phyloP scores from a whole-genome alignment of 768 basidiomycete species.

The Termitomyces sp. region DNA sequence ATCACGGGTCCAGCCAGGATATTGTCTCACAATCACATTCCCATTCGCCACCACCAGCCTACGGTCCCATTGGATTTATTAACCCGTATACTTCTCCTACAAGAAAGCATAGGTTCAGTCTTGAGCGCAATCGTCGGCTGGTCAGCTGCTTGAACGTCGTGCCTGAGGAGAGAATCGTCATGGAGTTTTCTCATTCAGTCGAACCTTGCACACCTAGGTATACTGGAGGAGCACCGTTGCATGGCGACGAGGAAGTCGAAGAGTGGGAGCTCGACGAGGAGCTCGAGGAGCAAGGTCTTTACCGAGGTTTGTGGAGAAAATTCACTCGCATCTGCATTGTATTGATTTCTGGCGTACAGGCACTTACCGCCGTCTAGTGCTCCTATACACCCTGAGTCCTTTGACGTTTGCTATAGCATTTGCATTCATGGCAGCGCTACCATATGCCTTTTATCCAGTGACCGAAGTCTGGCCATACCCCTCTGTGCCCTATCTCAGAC shows the following conservation, averaged over 20 bases:
- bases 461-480: conserved; percentile 26
- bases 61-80: neutral
- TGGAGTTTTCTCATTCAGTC: conserved; percentile 7
- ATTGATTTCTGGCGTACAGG: conserved; percentile 32
- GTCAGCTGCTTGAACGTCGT: conserved; percentile 6
- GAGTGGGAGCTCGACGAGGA: conserved; percentile 34
- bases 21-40: neutral
- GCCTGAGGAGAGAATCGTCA: conserved; percentile 9
- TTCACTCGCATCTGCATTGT: neutral
- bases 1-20: neutral
- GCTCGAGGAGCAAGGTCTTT: conserved; percentile 45
- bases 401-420: conserved; percentile 46
- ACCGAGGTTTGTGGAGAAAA: conserved; percentile 33
- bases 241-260: conserved; percentile 22
- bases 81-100: neutral
- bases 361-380: conserved; percentile 51
- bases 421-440: conserved; percentile 44
- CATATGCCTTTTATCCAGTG: conserved; percentile 42
- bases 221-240: conserved; percentile 17
- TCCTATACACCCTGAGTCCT: conserved; percentile 59
- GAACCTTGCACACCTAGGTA: conserved; percentile 1
- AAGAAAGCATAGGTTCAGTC: neutral
- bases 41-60: neutral
- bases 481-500: conserved; percentile 48
- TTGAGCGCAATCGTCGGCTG: neutral